Evolutionary conservation across 1,284 basidiomycete species (phyloP).

Genomic region (Ganoderma meredithae): DNA sequence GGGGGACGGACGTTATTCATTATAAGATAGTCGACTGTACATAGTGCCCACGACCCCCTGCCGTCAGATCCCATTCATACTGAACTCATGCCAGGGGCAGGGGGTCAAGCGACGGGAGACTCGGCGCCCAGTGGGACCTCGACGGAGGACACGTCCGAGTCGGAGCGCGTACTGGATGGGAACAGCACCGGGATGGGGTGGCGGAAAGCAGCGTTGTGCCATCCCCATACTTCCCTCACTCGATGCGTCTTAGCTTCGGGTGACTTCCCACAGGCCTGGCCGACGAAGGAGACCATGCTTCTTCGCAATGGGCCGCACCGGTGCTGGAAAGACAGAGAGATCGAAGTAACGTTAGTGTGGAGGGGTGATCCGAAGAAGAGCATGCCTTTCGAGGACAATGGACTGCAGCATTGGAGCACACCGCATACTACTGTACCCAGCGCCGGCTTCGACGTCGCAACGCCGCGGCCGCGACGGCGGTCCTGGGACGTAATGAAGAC

Average conservation of each 20-base stretch:
- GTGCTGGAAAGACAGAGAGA: not conserved
- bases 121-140: not conserved
- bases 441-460: constrained; percentile 2
- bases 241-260: not conserved
- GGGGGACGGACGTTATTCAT: too few species aligned
- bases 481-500: constrained; percentile 13
- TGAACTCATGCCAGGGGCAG: not conserved
- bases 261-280: not conserved
- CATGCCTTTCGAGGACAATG: not conserved
- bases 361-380: not conserved
- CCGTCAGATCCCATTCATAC: not conserved
- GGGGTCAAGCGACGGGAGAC: not conserved
- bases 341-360: not conserved
- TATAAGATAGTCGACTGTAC: too few species aligned
- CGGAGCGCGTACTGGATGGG: not conserved
- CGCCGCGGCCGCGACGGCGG: not conserved
- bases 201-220: not conserved
- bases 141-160: not conserved
- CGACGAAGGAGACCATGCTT: not conserved
- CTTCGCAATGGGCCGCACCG: constrained; percentile 1
- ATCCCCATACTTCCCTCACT: not conserved
- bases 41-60: not conserved
- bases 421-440: not conserved
- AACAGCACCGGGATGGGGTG: not conserved
- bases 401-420: not conserved